Evolutionary conservation across 2,329 filamentous ascomycete species (phyloP), one percentile per base, ranked within the genome.

Genomic region (Metarhizium brunneum): DNA sequence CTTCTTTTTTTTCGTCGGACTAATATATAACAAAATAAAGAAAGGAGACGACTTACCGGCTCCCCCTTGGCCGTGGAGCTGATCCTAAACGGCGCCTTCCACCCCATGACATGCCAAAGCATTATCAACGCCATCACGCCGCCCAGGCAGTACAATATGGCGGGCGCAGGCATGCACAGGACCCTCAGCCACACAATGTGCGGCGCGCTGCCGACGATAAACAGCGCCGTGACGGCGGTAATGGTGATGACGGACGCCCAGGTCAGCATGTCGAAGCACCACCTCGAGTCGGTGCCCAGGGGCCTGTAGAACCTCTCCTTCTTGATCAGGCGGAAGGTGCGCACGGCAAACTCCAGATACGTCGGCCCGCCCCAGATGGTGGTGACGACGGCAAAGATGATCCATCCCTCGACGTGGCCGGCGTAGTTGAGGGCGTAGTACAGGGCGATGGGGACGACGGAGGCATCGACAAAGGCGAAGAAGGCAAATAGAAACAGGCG

Each of bases 1-100:
- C 25, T 4, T 25, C 20, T 25, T 25, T 4, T 25, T 1, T 25
- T 25, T 4, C 25, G 25, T 25, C 1, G 25, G 25, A 25, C 25
- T 25, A 25, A 25, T 25, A 4, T 4, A 25, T 25, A 25, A 25
- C 25, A 25, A 25, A 25, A 25, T 25, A 25, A 25, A 25, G 25
- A 25, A n/a, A n/a, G n/a, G n/a, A n/a, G 13, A 30, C 18, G 43
- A 47, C 60, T 3, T 63, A 72, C 70, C 63, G 63, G 63, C 58
- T 69, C 69, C 18, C 83, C 83, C 63, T 83, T 84, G 0, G 76
- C 76, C 0, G 82, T 81, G 2, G 84, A 86, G 54, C 82, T 85
- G 58, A 87, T 82, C 49, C 82, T 79, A 63, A 83, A 85, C 0
- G 82, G 83, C 0, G 83, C 78, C 16, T 67, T 69, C 64, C 71